These are phyloP conservation scores for Zoysia japonica DNA, from an alignment of 176 grass and related monocot genomes.

Conservation along the genomic window DNA sequence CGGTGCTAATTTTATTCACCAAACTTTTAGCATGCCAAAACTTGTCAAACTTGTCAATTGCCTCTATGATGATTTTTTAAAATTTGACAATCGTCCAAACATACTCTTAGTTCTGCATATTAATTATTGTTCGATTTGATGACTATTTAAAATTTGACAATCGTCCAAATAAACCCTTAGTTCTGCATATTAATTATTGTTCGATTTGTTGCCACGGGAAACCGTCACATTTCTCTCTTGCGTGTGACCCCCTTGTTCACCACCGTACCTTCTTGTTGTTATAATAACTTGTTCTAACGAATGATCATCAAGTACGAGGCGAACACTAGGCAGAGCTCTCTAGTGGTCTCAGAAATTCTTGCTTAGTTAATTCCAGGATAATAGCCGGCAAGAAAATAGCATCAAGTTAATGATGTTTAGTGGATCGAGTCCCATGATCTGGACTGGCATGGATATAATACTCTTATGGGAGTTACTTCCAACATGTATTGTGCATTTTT, in stretches of 20 bases:
- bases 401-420: background rate
- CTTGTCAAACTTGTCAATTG: too few species aligned
- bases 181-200: too few species aligned
- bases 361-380: background rate
- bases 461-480: too few species aligned
- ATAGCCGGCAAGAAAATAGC: background rate
- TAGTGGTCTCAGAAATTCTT: background rate
- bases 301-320: background rate
- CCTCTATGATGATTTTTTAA: too few species aligned
- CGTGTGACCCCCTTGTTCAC: background rate
- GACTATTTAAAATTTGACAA: too few species aligned
- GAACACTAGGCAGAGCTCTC: background rate
- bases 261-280: background rate
- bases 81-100: too few species aligned
- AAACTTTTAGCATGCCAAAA: too few species aligned
- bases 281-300: background rate
- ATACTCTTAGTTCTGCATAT: too few species aligned
- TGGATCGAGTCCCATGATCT: constrained; percentile 19
- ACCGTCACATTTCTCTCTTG: background rate
- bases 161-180: too few species aligned
- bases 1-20: too few species aligned
- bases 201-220: background rate
- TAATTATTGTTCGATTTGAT: too few species aligned
- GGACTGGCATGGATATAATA: background rate
- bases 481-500: too few species aligned